A percentile compares a stretch with the other conserved stretches of the same genome.
Evolutionary conservation across 768 basidiomycete species (phyloP).

Genomic region (Podaxis sp.): DNA sequence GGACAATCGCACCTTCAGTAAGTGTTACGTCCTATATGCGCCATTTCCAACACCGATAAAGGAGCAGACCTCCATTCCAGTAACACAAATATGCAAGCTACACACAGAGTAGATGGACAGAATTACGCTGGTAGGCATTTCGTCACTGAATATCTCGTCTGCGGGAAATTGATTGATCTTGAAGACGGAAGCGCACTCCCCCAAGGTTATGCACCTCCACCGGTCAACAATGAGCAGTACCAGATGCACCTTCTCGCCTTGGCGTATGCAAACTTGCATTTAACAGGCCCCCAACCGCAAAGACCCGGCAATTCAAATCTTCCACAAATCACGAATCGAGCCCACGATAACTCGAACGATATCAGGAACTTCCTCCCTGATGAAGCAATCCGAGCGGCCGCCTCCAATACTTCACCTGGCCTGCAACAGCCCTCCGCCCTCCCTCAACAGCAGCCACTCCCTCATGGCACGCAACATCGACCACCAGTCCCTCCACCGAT

Average conservation of each 20-base stretch:
- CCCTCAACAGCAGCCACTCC: not conserved
- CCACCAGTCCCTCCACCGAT: not conserved
- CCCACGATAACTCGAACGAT: not conserved
- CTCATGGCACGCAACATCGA: not conserved
- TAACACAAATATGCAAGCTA: not conserved
- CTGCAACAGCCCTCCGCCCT: not conserved
- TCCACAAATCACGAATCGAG: not conserved
- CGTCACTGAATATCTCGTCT: not conserved
- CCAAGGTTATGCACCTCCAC: not conserved
- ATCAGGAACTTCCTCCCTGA: not conserved
- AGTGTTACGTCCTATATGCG: not conserved
- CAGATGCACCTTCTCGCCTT: not conserved
- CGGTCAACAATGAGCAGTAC: not conserved
- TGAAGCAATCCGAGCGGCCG: not conserved
- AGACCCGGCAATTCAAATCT: not conserved
- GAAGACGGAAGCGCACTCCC: not conserved
- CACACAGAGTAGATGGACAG: not conserved
- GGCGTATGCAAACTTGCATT: not conserved
- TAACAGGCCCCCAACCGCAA: not conserved
- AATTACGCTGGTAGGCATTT: not conserved
- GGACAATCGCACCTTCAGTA: conserved; percentile 2
- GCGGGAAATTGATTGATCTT: not conserved
- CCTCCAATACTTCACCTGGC: not conserved
- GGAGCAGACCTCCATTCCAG: not conserved
- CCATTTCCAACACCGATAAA: not conserved